Evolutionary conservation across 495 filamentous ascomycete species (phyloP).

Genomic region (Penicillium dipodomyicola): DNA sequence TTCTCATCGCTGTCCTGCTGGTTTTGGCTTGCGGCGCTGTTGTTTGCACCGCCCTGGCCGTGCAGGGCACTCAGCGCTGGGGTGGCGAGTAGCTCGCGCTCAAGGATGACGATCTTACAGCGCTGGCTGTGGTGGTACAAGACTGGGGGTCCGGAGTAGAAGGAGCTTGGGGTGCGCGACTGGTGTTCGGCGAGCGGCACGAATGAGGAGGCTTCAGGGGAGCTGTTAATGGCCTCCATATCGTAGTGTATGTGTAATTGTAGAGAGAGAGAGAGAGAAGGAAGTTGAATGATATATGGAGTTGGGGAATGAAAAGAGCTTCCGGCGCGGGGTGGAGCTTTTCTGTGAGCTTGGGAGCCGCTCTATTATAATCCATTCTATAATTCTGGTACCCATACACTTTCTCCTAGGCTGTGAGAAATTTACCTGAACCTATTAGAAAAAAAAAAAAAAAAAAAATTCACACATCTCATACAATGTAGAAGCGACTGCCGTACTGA

Average conservation of each 20-base stretch:
- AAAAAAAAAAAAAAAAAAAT: no score
- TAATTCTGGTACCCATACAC: no score
- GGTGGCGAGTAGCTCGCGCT: constrained; percentile 37
- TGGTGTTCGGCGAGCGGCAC: constrained; percentile 75
- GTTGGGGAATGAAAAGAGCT: constrained; percentile 1
- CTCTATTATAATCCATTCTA: no score
- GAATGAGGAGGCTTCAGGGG: constrained; percentile 58
- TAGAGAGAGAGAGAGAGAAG: no score
- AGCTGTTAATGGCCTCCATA: constrained; percentile 50
- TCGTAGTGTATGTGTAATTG: constrained; percentile 4
- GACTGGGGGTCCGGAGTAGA: constrained; percentile 75
- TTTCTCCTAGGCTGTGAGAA: no score
- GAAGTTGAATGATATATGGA: constrained; percentile 1
- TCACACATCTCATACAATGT: no score
- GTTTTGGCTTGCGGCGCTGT: constrained; percentile 13
- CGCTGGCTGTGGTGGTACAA: constrained; percentile 69
- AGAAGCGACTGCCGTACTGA: no score
- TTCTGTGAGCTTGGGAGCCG: not conserved
- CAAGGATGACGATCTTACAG: constrained; percentile 57
- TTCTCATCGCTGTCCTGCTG: constrained; percentile 38
- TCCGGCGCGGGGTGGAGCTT: constrained; percentile 8
- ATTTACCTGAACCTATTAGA: no score
- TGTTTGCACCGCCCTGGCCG: constrained; percentile 17
- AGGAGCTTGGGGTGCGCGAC: constrained; percentile 77
- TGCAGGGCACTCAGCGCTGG: constrained; percentile 35